A percentile compares a stretch with the other conserved stretches of the same genome.
Evolutionary conservation across 192 early-diverging fungal genomes (phyloP).

Genomic region (Umbelopsis vinacea): DNA sequence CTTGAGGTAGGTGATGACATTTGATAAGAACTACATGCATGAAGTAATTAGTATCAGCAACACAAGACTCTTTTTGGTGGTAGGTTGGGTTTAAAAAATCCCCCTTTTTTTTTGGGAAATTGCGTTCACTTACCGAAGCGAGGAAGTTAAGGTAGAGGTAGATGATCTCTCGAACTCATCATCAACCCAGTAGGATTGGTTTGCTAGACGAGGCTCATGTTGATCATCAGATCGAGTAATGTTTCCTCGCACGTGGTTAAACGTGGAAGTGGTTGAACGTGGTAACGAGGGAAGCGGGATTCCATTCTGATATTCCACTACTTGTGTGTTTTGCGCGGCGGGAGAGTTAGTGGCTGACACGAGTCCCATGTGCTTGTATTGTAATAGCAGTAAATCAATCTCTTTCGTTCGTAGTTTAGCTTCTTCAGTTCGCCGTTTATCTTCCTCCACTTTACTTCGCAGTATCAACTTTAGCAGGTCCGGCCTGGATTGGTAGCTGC

Average conservation of each 20-base stretch:
- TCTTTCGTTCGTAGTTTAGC: conserved; percentile 52
- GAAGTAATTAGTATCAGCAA: background rate
- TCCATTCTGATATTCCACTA: conserved; percentile 7
- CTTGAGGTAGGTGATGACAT: conserved; percentile 4
- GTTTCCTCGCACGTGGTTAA: conserved; percentile 22
- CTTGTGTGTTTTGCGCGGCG: background rate
- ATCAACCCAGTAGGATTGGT: conserved; percentile 2
- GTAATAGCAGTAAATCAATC: conserved; percentile 48
- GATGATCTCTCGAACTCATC: conserved; percentile 20
- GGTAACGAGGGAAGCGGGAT: conserved; percentile 15
- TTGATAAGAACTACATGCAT: conserved; percentile 3
- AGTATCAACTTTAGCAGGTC: conserved; percentile 60
- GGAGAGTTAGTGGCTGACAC: conserved; percentile 3
- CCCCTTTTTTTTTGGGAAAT: too few relatives aligned
- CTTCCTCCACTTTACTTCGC: conserved; percentile 60
- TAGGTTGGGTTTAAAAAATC: background rate
- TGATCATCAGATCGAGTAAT: conserved; percentile 14
- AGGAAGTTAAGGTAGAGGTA: background rate
- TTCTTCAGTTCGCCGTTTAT: conserved; percentile 58
- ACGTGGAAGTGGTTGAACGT: conserved; percentile 23
- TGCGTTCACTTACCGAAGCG: conserved; percentile 16
- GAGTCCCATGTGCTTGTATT: conserved; percentile 28
- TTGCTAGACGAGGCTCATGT: conserved; percentile 8
- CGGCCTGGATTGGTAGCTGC: conserved; percentile 50
- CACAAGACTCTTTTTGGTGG: background rate